These are phyloP conservation scores for Fusarium nelsonii DNA, from an alignment of 2,329 filamentous ascomycete species.

Conservation along the genomic window DNA sequence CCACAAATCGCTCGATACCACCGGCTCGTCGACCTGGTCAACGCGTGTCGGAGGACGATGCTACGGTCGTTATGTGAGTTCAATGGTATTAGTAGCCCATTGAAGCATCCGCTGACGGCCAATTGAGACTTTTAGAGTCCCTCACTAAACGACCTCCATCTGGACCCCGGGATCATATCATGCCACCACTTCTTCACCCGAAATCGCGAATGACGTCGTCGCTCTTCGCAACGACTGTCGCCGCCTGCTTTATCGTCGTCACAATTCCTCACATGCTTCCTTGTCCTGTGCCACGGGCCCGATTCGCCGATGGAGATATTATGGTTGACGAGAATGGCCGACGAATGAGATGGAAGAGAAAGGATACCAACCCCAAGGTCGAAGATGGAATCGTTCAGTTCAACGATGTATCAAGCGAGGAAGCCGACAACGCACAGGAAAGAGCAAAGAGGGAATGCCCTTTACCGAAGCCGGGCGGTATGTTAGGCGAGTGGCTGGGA, in stretches of 20 bases:
- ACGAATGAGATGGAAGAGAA: constrained; percentile 59
- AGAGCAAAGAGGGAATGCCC: constrained; percentile 81
- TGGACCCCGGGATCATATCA: constrained; percentile 55
- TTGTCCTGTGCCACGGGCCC: constrained; percentile 83
- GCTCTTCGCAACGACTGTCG: constrained; percentile 92
- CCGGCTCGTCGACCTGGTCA: constrained; percentile 42
- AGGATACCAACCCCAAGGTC: constrained; percentile 53
- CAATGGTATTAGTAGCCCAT: constrained; percentile 38
- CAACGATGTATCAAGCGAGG: constrained; percentile 54
- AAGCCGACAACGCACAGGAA: constrained; percentile 53
- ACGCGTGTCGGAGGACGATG: constrained; percentile 44
- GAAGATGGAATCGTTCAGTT: constrained; percentile 65
- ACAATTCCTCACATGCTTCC: constrained; percentile 90
- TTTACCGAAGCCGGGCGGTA: constrained; percentile 87
- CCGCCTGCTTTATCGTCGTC: constrained; percentile 92
- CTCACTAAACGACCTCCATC: constrained; percentile 25
- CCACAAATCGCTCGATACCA: constrained; percentile 47
- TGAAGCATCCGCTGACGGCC: constrained; percentile 37
- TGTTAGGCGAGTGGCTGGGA: constrained; percentile 80
- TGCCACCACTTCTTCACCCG: constrained; percentile 92
- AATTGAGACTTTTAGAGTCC: constrained; percentile 48
- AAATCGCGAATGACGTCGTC: constrained; percentile 93
- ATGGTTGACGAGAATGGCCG: constrained; percentile 60
- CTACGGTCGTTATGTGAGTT: constrained; percentile 44
- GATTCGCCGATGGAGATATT: constrained; percentile 77